Percentiles rank a stretch among this genome's conserved stretches.
phyloP scores from a whole-genome alignment of 495 filamentous ascomycete species.

The Trichoderma gamsii region DNA sequence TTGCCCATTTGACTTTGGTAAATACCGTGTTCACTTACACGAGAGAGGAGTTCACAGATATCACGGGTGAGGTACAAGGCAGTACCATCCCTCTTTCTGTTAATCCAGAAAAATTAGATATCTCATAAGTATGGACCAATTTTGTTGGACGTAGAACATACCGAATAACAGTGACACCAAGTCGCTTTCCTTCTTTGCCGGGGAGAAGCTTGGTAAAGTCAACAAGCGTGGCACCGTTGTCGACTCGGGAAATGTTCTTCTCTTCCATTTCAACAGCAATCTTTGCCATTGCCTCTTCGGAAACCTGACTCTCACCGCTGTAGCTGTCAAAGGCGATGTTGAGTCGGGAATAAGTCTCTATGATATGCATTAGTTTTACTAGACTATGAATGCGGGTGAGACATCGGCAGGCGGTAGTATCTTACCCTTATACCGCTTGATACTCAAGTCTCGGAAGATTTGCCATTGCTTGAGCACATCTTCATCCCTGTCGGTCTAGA shows the following conservation, averaged over 20 bases:
- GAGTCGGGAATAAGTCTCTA: conserved; percentile 66
- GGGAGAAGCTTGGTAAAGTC: conserved; percentile 73
- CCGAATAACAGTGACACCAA: conserved; percentile 28
- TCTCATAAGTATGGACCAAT: conserved; percentile 20
- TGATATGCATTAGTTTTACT: neutral
- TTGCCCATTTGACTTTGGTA: neutral
- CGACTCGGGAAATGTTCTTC: conserved; percentile 68
- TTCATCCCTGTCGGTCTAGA: conserved; percentile 59
- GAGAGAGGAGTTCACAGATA: conserved; percentile 55
- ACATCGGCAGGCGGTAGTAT: neutral
- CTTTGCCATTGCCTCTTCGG: conserved; percentile 70
- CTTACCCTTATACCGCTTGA: conserved; percentile 64
- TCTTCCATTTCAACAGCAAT: conserved; percentile 61
- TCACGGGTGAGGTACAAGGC: conserved; percentile 61
- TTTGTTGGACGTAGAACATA: conserved; percentile 21
- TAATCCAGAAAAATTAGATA: conserved; percentile 24
- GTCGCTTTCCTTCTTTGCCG: conserved; percentile 51
- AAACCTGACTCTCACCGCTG: conserved; percentile 72
- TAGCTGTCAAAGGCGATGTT: conserved; percentile 95
- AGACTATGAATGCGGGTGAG: neutral
- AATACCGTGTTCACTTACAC: conserved; percentile 20
- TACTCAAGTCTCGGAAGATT: conserved; percentile 84
- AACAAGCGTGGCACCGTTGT: conserved; percentile 82
- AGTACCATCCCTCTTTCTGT: conserved; percentile 57
- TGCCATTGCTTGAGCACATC: conserved; percentile 76